A percentile compares a stretch with the other conserved stretches of the same genome.
Evolutionary conservation across 2,329 filamentous ascomycete genomes (phyloP).

Genomic region (Aureobasidium uvarum): DNA sequence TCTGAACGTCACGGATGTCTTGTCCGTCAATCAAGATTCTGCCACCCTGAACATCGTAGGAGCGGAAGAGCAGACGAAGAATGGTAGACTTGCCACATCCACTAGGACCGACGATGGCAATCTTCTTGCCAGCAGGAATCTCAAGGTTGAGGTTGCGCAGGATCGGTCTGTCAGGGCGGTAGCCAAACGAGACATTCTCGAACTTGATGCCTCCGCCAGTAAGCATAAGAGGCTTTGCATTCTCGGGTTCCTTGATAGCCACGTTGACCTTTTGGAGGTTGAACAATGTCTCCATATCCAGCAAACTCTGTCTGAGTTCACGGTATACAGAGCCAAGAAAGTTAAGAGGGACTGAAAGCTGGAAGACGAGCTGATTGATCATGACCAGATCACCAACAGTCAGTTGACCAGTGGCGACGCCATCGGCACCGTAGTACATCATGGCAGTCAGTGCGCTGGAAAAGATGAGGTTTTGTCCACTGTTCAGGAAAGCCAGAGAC

Average conservation of each 20-base stretch:
- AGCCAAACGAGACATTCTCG: constrained; percentile 93
- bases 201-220: constrained; percentile 88
- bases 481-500: constrained; percentile 88
- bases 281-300: constrained; percentile 99
- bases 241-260: constrained; percentile 71
- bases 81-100: constrained; percentile 97
- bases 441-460: constrained; percentile 89
- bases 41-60: constrained; percentile 83
- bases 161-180: constrained; percentile 82
- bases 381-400: constrained; percentile 97
- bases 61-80: constrained; percentile 85
- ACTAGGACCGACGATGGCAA: constrained; percentile 90
- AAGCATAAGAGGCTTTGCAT: constrained; percentile 71
- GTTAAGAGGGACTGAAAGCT: constrained; percentile 93
- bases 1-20: constrained; percentile 76
- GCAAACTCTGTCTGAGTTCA: constrained; percentile 85
- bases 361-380: constrained; percentile 98
- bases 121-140: constrained; percentile 93
- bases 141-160: constrained; percentile 79
- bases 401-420: constrained; percentile 74
- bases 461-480: constrained; percentile 95
- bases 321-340: constrained; percentile 98
- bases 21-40: constrained; percentile 90
- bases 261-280: constrained; percentile 96
- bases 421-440: constrained; percentile 96